Base-by-base conservation (phyloP, 1,139 yeast genomes). In the Sugiyamaella novakii region DNA sequence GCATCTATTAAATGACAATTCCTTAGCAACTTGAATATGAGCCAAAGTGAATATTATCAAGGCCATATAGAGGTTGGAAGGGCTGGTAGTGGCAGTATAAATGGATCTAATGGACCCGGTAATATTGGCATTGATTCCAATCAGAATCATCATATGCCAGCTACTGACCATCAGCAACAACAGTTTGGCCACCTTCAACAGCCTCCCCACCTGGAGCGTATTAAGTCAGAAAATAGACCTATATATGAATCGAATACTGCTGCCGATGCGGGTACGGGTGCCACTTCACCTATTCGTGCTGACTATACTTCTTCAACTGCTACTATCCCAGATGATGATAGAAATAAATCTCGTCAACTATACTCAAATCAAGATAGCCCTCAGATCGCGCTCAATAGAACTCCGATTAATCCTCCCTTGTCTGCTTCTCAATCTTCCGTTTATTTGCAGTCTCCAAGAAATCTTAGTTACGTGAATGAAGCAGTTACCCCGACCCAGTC, bases 231-330 rank as follows among this genome's bases (percentile, higher is more conserved):
- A 18, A 25, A 33, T 21, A 24, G 39, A 25, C 39, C 39, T 29
- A 21, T 22, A 10, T 29, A n/a, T 17, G 33, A 17, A 15, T 12
- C n/a, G 11, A 4, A 6, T n/a, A 33, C 12, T 28, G 11, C 36
- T 6, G 30, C 29, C 12, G 18, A 14, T 18, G 25, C 33, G 4
- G 12, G 18, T 17, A 15, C 15, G 8, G 17, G 18, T 18, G 25
- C 10, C 29, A n/a, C 34, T 17, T 25, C 36, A 3, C 42, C 42
- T 11, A 35, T 46, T 8, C 49, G 41, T 4, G 49, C 49, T 10
- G 45, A 40, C n/a, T 46, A 46, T 28, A 46, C 45, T 5, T 39
- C 45, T 11, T 46, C 49, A 12, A 46, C 49, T 1, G 49, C 49
- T 15, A 46, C 49, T 5, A 31, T 46, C 2, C 31, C 45, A 3